phyloP scores from a whole-genome alignment of 2,329 filamentous ascomycete species.

The Ascochyta pisi region DNA sequence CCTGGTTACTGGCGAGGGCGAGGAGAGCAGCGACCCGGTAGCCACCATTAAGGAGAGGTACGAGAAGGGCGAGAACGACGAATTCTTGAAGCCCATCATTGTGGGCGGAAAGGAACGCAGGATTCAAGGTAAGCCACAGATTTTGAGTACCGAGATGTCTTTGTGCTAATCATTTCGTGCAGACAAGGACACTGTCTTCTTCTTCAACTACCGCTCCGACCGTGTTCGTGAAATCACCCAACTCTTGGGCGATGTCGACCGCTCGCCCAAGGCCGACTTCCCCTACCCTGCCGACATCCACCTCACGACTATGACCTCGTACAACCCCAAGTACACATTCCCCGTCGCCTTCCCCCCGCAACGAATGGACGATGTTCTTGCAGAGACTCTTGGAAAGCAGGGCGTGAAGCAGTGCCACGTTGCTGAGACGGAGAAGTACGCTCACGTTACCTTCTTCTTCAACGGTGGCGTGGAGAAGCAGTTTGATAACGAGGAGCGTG shows the following conservation, averaged over 20 bases:
- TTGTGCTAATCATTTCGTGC: slow-evolving; percentile 32
- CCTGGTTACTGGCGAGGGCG: slow-evolving; percentile 83
- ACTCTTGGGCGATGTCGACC: slow-evolving; percentile 89
- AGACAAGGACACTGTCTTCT: slow-evolving; percentile 96
- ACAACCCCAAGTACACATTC: slow-evolving; percentile 95
- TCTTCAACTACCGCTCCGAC: slow-evolving; percentile 99
- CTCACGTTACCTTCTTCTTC: slow-evolving; percentile 99
- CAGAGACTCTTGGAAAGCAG: slow-evolving; percentile 93
- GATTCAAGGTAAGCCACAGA: slow-evolving; percentile 70
- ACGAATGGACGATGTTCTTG: slow-evolving; percentile 96
- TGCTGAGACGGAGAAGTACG: slow-evolving; percentile 99
- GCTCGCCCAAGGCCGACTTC: slow-evolving; percentile 89
- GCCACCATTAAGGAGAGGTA: slow-evolving; percentile 88
- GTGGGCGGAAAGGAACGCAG: slow-evolving; percentile 84
- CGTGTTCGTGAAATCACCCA: slow-evolving; percentile 96
- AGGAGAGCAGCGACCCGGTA: slow-evolving; percentile 83
- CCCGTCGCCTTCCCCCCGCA: slow-evolving; percentile 91
- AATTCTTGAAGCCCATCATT: slow-evolving; percentile 98
- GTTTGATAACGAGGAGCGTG: slow-evolving; percentile 88
- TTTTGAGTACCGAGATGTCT: slow-evolving; percentile 39
- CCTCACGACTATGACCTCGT: slow-evolving; percentile 97
- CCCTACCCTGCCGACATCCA: slow-evolving; percentile 86
- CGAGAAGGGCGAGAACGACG: slow-evolving; percentile 86
- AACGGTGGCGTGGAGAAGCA: slow-evolving; percentile 98
- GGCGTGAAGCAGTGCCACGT: slow-evolving; percentile 91